Conservation (phyloP, 176 grass and related monocot species). For the Triticum turgidum region DNA sequence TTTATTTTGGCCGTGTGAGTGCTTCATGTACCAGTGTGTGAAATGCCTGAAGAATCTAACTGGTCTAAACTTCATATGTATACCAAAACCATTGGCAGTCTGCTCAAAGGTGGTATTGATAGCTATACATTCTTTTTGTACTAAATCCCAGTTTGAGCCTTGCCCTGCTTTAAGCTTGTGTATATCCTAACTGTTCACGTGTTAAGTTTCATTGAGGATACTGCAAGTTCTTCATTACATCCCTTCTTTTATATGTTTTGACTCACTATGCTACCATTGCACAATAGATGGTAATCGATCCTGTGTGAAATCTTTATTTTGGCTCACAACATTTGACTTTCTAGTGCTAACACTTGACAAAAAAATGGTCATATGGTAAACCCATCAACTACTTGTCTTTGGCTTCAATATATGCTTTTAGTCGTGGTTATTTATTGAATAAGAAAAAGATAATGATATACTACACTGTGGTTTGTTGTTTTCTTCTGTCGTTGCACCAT, state of each 20-base stretch:
- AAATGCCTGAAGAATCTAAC: background rate
- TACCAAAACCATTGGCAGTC: background rate
- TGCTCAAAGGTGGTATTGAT: constrained; percentile 5
- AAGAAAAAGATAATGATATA: background rate
- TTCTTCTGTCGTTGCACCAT: background rate
- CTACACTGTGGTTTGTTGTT: background rate
- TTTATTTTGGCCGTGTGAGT: background rate
- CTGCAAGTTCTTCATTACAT: background rate
- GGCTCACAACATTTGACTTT: background rate
- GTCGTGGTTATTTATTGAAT: background rate
- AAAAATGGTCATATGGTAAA: background rate
- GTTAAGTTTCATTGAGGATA: background rate
- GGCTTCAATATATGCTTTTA: background rate
- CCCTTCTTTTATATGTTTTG: background rate
- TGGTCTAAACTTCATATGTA: background rate
- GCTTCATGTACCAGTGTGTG: background rate
- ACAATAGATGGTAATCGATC: background rate
- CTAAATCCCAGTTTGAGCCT: background rate
- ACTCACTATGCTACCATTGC: background rate
- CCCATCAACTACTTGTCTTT: background rate
- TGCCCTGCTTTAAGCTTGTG: background rate
- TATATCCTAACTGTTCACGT: background rate
- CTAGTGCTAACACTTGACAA: background rate
- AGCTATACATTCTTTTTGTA: background rate
- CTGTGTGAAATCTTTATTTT: background rate